These are phyloP conservation scores for Trypanosoma lewisi DNA, from an alignment of 208 protist species.

Conservation along the genomic window DNA sequence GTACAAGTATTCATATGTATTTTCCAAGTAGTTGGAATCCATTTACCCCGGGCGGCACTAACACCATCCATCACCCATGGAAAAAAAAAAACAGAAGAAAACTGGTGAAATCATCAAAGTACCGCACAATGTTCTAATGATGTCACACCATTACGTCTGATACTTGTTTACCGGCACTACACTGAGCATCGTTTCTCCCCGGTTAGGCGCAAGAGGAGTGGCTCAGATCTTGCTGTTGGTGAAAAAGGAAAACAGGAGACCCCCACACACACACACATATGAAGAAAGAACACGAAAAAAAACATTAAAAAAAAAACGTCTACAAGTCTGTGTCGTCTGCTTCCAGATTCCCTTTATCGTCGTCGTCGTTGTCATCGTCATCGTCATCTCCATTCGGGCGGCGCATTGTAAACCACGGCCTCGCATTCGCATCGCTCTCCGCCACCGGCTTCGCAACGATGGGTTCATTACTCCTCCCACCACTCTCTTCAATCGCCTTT, in stretches of 20 bases:
- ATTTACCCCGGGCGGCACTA: too few species aligned
- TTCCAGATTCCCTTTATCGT: background rate
- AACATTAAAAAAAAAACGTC: background rate
- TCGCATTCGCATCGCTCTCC: background rate
- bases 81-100: constrained; percentile 11
- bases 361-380: background rate
- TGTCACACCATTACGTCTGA: background rate
- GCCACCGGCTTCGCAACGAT: background rate
- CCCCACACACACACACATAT: background rate
- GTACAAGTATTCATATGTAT: too few species aligned
- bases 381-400: background rate
- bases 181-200: too few species aligned
- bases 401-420: background rate
- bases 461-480: background rate
- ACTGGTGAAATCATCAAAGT: background rate
- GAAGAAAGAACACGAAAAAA: constrained; percentile 5
- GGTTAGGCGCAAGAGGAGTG: too few species aligned
- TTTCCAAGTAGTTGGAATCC: too few species aligned
- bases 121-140: background rate
- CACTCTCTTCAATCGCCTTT: constrained; percentile 19
- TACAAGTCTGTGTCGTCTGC: background rate
- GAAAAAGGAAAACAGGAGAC: background rate
- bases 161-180: too few species aligned
- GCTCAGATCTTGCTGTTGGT: too few species aligned
- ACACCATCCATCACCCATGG: background rate